Percentiles rank a stretch among this genome's conserved stretches.
Conservation (phyloP, 2,329 filamentous ascomycete genomes). For the Corniculantispora saksenae region DNA sequence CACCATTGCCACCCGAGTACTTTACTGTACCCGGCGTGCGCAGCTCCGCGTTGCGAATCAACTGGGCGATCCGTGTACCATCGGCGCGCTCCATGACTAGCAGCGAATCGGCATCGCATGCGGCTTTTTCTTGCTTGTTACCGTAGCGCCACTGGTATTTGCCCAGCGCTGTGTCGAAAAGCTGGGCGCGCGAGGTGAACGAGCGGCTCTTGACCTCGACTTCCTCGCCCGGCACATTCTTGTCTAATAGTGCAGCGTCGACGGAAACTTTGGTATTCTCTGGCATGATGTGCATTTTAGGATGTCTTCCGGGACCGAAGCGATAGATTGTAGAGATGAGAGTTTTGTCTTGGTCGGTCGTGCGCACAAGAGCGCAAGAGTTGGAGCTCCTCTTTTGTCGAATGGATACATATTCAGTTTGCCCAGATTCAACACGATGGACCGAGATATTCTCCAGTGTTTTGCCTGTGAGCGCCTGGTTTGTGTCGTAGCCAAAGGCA, state of each 20-base stretch:
- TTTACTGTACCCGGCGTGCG: constrained; percentile 24
- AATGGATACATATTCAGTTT: constrained; percentile 24
- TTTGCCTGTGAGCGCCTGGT: constrained; percentile 16
- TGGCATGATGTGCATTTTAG: constrained; percentile 24
- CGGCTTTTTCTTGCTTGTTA: constrained; percentile 18
- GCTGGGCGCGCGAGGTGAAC: constrained; percentile 24
- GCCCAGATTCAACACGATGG: constrained; percentile 5
- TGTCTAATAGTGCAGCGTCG: constrained; percentile 23
- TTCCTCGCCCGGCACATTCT: constrained; percentile 19
- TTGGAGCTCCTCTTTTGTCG: constrained; percentile 26
- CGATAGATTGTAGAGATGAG: constrained; percentile 29
- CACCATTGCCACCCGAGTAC: constrained; percentile 27
- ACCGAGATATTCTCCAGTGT: constrained; percentile 20
- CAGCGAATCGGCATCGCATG: constrained; percentile 22
- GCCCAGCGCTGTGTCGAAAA: constrained; percentile 25
- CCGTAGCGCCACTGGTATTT: constrained; percentile 27
- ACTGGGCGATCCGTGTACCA: constrained; percentile 21
- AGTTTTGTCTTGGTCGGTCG: constrained; percentile 14
- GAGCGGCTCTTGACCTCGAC: constrained; percentile 24
- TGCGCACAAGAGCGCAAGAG: constrained; percentile 26
- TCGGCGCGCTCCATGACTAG: constrained; percentile 23
- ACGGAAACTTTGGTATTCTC: constrained; percentile 17
- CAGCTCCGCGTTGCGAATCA: constrained; percentile 25
- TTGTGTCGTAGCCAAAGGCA: constrained; percentile 16
- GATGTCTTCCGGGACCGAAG: constrained; percentile 23